Conservation (phyloP, 2,329 filamentous ascomycete species). For the Ceratocystis alfenasii region DNA sequence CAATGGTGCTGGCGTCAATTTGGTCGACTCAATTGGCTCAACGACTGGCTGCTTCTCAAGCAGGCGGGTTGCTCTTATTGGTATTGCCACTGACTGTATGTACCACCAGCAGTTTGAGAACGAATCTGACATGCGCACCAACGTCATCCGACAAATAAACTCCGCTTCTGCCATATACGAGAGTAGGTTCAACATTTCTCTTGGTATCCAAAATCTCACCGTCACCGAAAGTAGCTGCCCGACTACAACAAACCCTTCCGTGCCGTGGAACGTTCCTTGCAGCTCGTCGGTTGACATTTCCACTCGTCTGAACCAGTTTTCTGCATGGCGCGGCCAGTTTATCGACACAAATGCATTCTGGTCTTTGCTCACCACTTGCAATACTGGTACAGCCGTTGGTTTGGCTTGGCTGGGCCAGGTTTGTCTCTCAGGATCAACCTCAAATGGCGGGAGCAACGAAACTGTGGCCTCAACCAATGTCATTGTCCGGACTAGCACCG, state of each 20-base stretch:
- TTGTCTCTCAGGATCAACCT: conserved; percentile 51
- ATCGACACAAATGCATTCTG: conserved; percentile 81
- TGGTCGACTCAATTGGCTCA: conserved; percentile 66
- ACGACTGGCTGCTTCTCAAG: conserved; percentile 76
- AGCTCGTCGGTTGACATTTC: conserved; percentile 51
- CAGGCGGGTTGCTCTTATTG: conserved; percentile 83
- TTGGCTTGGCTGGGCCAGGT: conserved; percentile 87
- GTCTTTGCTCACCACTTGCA: conserved; percentile 75
- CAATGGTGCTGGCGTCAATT: conserved; percentile 60
- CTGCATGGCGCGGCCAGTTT: conserved; percentile 68
- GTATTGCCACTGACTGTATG: conserved; percentile 84
- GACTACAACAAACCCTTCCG: conserved; percentile 49
- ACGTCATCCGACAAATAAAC: conserved; percentile 76
- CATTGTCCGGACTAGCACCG: conserved; percentile 66
- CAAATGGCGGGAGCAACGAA: conserved; percentile 46
- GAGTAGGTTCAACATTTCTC: conserved; percentile 82
- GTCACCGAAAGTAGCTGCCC: conserved; percentile 68
- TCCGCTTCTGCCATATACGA: conserved; percentile 80
- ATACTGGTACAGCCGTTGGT: conserved; percentile 73
- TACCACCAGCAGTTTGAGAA: conserved; percentile 65
- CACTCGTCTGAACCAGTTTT: conserved; percentile 75
- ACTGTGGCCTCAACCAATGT: conserved; percentile 80
- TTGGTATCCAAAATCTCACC: conserved; percentile 77
- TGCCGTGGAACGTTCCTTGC: conserved; percentile 78
- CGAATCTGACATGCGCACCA: conserved; percentile 48